Percentiles rank a stretch among this genome's conserved stretches.
Conservation (phyloP, 768 basidiomycete species). For the Suillus decipiens region DNA sequence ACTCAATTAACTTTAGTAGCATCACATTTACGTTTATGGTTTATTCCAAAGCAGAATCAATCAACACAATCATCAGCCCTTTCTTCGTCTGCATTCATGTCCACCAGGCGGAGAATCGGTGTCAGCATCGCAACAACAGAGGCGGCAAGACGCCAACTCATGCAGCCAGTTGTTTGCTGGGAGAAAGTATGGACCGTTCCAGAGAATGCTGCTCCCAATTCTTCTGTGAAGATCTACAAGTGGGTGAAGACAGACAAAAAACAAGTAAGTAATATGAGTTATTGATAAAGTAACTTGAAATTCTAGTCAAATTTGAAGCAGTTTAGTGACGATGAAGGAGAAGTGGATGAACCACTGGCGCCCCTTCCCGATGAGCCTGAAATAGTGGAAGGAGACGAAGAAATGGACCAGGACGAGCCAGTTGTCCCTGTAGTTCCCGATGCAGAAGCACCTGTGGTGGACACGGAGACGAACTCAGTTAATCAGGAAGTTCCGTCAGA, state of each 20-base stretch:
- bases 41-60: not conserved
- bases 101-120: slow-evolving; percentile 75
- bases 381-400: slow-evolving; percentile 72
- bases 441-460: slow-evolving; percentile 34
- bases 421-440: slow-evolving; percentile 42
- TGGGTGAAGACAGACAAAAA: slow-evolving; percentile 82
- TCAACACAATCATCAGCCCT: not conserved
- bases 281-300: slow-evolving; percentile 3
- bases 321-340: slow-evolving; percentile 86
- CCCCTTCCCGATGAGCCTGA: slow-evolving; percentile 80
- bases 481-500: slow-evolving; percentile 47
- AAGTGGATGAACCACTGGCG: slow-evolving; percentile 75
- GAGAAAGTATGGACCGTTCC: slow-evolving; percentile 73
- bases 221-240: slow-evolving; percentile 66
- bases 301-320: slow-evolving; percentile 48
- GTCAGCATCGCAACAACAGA: slow-evolving; percentile 77
- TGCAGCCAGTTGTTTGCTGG: slow-evolving; percentile 89
- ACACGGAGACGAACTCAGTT: slow-evolving; percentile 38
- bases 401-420: slow-evolving; percentile 69
- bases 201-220: slow-evolving; percentile 53
- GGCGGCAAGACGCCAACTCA: slow-evolving; percentile 79
- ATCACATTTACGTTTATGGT: not conserved
- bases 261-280: slow-evolving; percentile 52
- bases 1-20: not conserved
- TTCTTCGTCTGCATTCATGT: slow-evolving; percentile 42